phyloP scores from a whole-genome alignment of 768 basidiomycete genomes.

The Lentinula boryana region DNA sequence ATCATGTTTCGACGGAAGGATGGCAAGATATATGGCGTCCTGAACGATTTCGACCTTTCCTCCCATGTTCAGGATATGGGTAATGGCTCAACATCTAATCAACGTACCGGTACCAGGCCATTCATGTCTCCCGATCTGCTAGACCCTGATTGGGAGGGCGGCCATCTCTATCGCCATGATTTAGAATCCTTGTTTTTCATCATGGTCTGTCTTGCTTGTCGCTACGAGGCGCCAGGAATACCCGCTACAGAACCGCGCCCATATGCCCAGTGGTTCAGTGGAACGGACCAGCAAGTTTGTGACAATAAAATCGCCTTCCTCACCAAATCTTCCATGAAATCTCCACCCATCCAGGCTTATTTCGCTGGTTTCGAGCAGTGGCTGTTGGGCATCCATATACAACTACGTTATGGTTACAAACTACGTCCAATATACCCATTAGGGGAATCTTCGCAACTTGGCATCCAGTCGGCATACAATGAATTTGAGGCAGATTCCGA shows the following conservation, averaged over 20 bases:
- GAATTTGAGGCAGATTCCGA: no score
- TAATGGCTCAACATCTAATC: no score
- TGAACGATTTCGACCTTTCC: slow-evolving; percentile 9
- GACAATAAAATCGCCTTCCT: no score
- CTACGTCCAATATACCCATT: no score
- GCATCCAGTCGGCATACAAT: no score
- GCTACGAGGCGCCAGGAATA: neutral
- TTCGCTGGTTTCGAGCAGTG: neutral
- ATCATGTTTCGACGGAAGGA: slow-evolving; percentile 10
- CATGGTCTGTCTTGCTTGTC: neutral
- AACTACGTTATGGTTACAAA: no score
- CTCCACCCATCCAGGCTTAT: neutral
- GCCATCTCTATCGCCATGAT: slow-evolving; percentile 5
- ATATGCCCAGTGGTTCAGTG: neutral
- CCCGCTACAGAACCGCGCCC: neutral
- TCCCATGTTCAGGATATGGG: neutral
- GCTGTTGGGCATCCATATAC: neutral
- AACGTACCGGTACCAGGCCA: slow-evolving; percentile 1
- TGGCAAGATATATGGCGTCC: slow-evolving; percentile 7
- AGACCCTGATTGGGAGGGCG: neutral
- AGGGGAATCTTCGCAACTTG: no score
- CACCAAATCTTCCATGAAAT: neutral
- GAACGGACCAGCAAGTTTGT: no score
- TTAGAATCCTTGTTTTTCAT: slow-evolving; percentile 5
- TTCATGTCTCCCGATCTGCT: neutral